phyloP scores from a whole-genome alignment of 2,329 filamentous ascomycete genomes.

The Alternaria ventricosa region DNA sequence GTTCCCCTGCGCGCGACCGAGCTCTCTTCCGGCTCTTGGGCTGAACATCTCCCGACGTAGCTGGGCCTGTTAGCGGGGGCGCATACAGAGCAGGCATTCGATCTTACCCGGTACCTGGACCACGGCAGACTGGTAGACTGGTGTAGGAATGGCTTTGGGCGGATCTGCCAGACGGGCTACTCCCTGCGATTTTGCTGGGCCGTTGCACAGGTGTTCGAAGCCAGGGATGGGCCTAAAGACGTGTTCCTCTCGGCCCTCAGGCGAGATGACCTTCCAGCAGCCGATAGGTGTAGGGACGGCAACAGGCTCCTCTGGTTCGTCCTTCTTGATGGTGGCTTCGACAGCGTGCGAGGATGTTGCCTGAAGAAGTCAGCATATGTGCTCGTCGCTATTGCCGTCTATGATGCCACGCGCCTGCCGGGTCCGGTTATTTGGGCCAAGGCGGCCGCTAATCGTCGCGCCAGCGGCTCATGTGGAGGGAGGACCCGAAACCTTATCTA shows the following conservation, averaged over 20 bases:
- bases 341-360: not conserved
- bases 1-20: conserved; percentile 13
- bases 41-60: not conserved
- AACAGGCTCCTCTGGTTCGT: not conserved
- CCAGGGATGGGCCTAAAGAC: conserved; percentile 31
- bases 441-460: not conserved
- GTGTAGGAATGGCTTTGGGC: not conserved
- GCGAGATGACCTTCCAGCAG: conserved; percentile 25
- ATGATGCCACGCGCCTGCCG: not conserved
- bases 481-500: conserved; percentile 18
- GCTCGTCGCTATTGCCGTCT: not conserved
- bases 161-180: not conserved
- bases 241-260: conserved; percentile 28
- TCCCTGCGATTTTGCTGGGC: not conserved
- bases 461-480: not conserved
- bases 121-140: not conserved
- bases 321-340: not conserved
- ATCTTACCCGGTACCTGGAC: conserved; percentile 15
- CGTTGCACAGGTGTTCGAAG: conserved; percentile 33
- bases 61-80: conserved; percentile 13
- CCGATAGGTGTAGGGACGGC: conserved; percentile 28
- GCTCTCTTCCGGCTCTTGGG: conserved; percentile 22
- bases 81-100: not conserved
- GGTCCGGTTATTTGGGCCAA: conserved; percentile 5
- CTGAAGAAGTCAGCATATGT: conserved; percentile 5